These are phyloP conservation scores for Cladophialophora yegresii DNA, from an alignment of 2,329 filamentous ascomycete species.

Conservation along the genomic window DNA sequence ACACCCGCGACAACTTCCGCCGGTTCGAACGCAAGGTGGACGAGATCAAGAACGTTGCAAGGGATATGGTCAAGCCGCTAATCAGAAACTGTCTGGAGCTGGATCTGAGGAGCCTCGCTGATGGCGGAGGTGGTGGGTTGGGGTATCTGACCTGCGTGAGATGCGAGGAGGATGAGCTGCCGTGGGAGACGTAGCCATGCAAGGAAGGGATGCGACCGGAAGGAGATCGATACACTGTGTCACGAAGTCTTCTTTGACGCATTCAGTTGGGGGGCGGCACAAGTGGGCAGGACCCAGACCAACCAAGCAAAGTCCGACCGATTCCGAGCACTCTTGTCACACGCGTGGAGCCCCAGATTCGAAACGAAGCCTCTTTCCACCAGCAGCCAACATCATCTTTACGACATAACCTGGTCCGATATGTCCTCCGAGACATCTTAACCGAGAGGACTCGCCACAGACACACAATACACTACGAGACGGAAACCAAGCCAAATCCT, in stretches of 20 bases:
- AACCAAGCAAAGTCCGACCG: not conserved
- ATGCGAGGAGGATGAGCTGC: constrained; percentile 63
- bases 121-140: constrained; percentile 51
- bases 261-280: not conserved
- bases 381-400: not conserved
- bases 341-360: not conserved
- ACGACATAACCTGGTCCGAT: not conserved
- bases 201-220: not conserved
- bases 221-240: not conserved
- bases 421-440: too few relatives aligned
- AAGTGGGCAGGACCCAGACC: not conserved
- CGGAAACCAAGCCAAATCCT: too few relatives aligned
- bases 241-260: not conserved
- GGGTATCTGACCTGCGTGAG: constrained; percentile 67
- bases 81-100: constrained; percentile 85
- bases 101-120: constrained; percentile 58
- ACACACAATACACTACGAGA: not conserved
- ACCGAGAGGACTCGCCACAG: not conserved
- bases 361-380: not conserved
- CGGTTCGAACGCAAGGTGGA: constrained; percentile 85
- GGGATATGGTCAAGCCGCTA: constrained; percentile 78
- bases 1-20: constrained; percentile 81
- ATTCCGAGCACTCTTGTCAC: not conserved
- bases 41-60: constrained; percentile 80
- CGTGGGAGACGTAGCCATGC: constrained; percentile 54